phyloP scores from a whole-genome alignment of 768 basidiomycete species.

The Boletus edulis region DNA sequence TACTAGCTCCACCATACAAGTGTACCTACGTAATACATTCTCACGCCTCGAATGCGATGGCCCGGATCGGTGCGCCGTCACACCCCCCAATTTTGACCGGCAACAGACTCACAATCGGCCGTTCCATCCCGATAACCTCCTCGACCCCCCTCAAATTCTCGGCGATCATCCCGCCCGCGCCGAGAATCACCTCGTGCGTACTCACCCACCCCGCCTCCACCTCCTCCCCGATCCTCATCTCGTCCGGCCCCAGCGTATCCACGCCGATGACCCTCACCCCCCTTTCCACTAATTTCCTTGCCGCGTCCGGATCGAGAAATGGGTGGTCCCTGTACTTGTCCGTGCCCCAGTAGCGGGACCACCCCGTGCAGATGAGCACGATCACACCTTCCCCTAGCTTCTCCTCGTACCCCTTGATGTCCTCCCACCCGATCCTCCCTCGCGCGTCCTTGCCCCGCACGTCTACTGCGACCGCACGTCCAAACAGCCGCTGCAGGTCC shows the following conservation, averaged over 20 bases:
- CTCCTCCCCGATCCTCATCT: conserved; percentile 23
- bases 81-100: conserved; percentile 56
- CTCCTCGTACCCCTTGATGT: conserved; percentile 37
- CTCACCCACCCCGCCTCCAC: neutral
- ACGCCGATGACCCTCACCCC: conserved; percentile 59
- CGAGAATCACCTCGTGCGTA: conserved; percentile 59
- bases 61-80: conserved; percentile 69
- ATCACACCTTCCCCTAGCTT: conserved; percentile 40
- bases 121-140: conserved; percentile 30
- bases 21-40: conserved; percentile 13
- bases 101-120: conserved; percentile 49
- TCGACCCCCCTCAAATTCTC: conserved; percentile 66
- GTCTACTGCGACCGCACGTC: conserved; percentile 53
- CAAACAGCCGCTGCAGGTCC: conserved; percentile 49
- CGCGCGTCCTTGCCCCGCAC: conserved; percentile 42
- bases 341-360: conserved; percentile 54
- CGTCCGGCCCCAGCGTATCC: conserved; percentile 67
- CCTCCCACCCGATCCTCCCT: conserved; percentile 55
- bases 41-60: conserved; percentile 42
- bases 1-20: neutral
- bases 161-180: conserved; percentile 60
- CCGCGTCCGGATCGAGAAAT: conserved; percentile 51
- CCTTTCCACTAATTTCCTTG: conserved; percentile 42
- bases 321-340: conserved; percentile 56
- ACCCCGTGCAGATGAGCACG: conserved; percentile 62